phyloP scores from a whole-genome alignment of 768 basidiomycete species.

The Leucogyrophana mollusca region DNA sequence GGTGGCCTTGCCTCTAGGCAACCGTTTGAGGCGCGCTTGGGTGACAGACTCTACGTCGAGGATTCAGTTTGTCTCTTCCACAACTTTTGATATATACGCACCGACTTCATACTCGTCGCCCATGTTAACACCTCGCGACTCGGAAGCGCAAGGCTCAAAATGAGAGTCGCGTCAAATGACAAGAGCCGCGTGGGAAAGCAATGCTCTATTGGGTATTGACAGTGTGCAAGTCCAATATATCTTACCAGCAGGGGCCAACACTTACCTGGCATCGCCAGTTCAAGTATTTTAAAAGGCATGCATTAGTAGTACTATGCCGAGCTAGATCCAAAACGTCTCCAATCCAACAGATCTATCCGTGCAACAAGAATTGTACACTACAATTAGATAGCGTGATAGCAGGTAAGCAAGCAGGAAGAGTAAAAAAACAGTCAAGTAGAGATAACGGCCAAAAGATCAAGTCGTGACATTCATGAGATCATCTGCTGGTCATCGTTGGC shows the following conservation, averaged over 20 bases:
- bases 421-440: neutral
- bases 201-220: conserved; percentile 13
- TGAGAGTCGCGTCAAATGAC: neutral
- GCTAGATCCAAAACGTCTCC: neutral
- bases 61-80: too few species aligned
- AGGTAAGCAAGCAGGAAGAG: conserved; percentile 3
- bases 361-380: conserved; percentile 7
- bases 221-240: neutral
- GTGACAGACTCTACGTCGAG: conserved; percentile 46
- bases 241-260: too few species aligned
- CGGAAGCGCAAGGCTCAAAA: too few species aligned
- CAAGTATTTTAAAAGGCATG: too few species aligned
- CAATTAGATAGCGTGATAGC: conserved; percentile 9
- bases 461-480: neutral
- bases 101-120: conserved; percentile 69
- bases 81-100: conserved; percentile 30
- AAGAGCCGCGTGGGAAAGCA: conserved; percentile 10
- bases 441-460: too few species aligned
- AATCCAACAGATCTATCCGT: neutral
- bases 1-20: conserved; percentile 40
- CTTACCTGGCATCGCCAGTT: too few species aligned
- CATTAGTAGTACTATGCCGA: neutral
- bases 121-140: conserved; percentile 23
- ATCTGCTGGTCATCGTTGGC: conserved; percentile 3
- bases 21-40: conserved; percentile 48